Evolutionary conservation across 2,329 filamentous ascomycete genomes (phyloP).

Genomic region (Neobulgaria alba): DNA sequence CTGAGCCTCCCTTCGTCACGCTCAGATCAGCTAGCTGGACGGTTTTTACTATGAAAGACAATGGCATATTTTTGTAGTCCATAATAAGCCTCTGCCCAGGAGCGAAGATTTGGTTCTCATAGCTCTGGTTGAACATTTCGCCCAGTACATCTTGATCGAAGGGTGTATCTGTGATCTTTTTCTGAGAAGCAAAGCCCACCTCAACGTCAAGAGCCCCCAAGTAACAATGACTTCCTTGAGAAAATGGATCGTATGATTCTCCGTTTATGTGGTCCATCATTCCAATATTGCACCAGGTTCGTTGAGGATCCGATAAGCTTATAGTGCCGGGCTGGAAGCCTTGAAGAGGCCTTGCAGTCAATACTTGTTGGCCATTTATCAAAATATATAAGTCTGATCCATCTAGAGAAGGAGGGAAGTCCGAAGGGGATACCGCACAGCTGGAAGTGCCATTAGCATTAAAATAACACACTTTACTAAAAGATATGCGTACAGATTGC

Average conservation of each 20-base stretch:
- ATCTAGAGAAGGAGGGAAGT: conserved; percentile 67
- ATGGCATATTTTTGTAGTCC: conserved; percentile 70
- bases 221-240: conserved; percentile 60
- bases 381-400: conserved; percentile 68
- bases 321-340: conserved; percentile 69
- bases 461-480: not conserved
- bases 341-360: conserved; percentile 65
- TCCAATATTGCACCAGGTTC: conserved; percentile 78
- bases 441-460: conserved; percentile 31
- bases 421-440: conserved; percentile 71
- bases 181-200: conserved; percentile 71
- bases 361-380: conserved; percentile 63
- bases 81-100: conserved; percentile 80
- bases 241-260: conserved; percentile 71
- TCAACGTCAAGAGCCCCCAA: conserved; percentile 76
- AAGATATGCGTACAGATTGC: conserved; percentile 47
- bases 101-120: conserved; percentile 77
- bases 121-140: conserved; percentile 46
- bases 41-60: conserved; percentile 71
- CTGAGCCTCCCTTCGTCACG: conserved; percentile 54
- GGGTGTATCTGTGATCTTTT: conserved; percentile 62
- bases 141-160: conserved; percentile 76
- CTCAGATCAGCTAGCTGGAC: conserved; percentile 73
- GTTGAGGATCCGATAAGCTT: conserved; percentile 76
- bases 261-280: conserved; percentile 68